A percentile compares a stretch with the other conserved stretches of the same genome.
Evolutionary conservation across 805 yeast genomes (phyloP).

Genomic region (Metschnikowia matae): DNA sequence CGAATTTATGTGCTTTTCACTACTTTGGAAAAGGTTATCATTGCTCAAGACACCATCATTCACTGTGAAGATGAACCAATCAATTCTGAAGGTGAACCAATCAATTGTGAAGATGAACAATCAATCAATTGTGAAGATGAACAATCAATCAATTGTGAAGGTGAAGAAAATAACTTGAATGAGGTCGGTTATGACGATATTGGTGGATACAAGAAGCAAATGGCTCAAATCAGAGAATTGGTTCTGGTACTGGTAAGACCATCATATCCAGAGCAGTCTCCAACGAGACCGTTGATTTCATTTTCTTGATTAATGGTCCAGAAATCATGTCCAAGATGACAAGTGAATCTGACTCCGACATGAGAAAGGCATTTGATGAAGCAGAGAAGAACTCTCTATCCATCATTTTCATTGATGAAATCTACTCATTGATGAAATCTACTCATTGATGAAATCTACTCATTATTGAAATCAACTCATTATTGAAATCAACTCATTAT

Average conservation of each 20-base stretch:
- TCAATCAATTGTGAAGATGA: too few relatives aligned
- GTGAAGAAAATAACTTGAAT: slow-evolving; percentile 92
- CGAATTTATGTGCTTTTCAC: too few relatives aligned
- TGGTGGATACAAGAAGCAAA: slow-evolving; percentile 98
- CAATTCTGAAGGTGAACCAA: too few relatives aligned
- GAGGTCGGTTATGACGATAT: slow-evolving; percentile 99
- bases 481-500: too few relatives aligned
- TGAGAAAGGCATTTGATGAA: slow-evolving; percentile 97
- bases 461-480: too few relatives aligned
- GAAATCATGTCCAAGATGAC: slow-evolving; percentile 99
- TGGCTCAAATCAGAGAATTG: slow-evolving; percentile 98
- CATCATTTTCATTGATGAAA: slow-evolving; percentile 95
- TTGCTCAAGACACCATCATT: slow-evolving; percentile 95
- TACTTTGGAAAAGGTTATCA: too few relatives aligned
- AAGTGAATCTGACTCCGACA: slow-evolving; percentile 95
- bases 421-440: too few relatives aligned
- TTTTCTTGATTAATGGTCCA: slow-evolving; percentile 97
- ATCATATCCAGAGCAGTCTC: slow-evolving; percentile 99
- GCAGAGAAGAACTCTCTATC: slow-evolving; percentile 99
- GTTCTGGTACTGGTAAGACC: slow-evolving; percentile 99
- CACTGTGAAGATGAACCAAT: slow-evolving; percentile 99
- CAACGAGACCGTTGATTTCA: slow-evolving; percentile 98
- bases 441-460: too few relatives aligned
- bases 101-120: too few relatives aligned
- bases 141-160: slow-evolving; percentile 95